These are phyloP conservation scores for Kernera saxatilis DNA, from an alignment of 345 rosid genomes.

Conservation along the genomic window DNA sequence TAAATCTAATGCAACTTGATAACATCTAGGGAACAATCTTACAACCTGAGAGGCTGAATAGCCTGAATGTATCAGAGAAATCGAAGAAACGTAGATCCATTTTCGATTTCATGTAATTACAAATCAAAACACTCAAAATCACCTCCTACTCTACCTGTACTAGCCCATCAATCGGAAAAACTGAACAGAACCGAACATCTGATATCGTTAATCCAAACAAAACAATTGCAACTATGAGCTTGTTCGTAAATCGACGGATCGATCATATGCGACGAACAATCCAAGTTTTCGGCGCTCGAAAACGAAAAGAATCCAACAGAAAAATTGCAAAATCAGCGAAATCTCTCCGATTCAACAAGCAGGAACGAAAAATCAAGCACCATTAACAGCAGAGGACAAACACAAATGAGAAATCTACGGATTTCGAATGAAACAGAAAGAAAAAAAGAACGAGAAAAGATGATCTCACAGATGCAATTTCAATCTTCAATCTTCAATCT, in stretches of 20 bases:
- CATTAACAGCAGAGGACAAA: not conserved
- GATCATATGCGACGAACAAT: slow-evolving; percentile 11
- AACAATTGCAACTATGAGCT: not conserved
- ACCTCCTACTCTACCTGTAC: not conserved
- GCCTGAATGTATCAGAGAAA: not conserved
- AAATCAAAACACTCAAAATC: not conserved
- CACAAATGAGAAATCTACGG: not conserved
- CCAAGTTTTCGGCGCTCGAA: not conserved
- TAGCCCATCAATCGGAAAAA: not conserved
- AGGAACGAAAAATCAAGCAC: not conserved
- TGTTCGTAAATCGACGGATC: not conserved
- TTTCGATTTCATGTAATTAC: not conserved
- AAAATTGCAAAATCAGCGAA: not conserved
- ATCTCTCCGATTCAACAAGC: slow-evolving; percentile 8
- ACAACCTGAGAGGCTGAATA: not conserved
- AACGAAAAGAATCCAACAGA: slow-evolving; percentile 5
- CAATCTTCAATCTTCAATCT: slow-evolving; percentile 21
- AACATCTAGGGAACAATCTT: not conserved
- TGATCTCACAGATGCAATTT: slow-evolving; percentile 20
- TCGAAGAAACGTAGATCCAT: slow-evolving; percentile 12
- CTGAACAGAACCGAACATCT: not conserved
- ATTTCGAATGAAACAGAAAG: not conserved
- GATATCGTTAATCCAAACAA: not conserved
- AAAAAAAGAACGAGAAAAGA: not conserved
- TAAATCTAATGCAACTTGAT: not conserved